These are phyloP conservation scores for Exophiala phaeomuriformis DNA, from an alignment of 2,329 filamentous ascomycete genomes.

Conservation along the genomic window DNA sequence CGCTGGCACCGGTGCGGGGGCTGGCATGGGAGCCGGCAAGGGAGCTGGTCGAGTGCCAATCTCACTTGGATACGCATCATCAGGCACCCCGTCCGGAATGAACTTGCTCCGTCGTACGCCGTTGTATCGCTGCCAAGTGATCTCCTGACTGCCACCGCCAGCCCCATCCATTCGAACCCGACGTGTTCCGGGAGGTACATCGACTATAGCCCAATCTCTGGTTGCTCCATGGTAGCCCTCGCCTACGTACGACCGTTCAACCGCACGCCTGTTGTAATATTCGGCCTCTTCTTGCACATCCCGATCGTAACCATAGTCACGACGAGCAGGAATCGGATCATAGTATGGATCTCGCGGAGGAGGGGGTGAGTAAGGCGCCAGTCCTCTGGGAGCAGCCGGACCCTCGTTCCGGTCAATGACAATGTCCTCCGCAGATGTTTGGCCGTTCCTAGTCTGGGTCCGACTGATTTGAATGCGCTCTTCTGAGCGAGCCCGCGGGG, in stretches of 20 bases:
- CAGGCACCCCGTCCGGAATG: slow-evolving; percentile 53
- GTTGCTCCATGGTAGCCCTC: slow-evolving; percentile 69
- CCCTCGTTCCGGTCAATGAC: slow-evolving; percentile 46
- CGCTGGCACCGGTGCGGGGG: slow-evolving; percentile 28
- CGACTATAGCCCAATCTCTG: slow-evolving; percentile 71
- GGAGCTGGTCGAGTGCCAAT: slow-evolving; percentile 38
- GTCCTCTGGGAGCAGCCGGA: slow-evolving; percentile 32
- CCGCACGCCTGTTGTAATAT: slow-evolving; percentile 59
- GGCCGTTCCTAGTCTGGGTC: slow-evolving; percentile 39
- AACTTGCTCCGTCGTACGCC: slow-evolving; percentile 69
- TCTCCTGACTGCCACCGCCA: slow-evolving; percentile 66
- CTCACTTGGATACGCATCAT: slow-evolving; percentile 50
- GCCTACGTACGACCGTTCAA: slow-evolving; percentile 61
- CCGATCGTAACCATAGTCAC: slow-evolving; percentile 40
- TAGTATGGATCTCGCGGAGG: slow-evolving; percentile 22
- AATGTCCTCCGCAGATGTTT: slow-evolving; percentile 58
- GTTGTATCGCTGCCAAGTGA: slow-evolving; percentile 72
- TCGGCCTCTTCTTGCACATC: slow-evolving; percentile 50
- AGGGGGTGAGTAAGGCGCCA: slow-evolving; percentile 33
- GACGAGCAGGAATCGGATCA: slow-evolving; percentile 29
- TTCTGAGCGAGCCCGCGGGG: slow-evolving; percentile 35
- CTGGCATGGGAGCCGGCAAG: slow-evolving; percentile 5
- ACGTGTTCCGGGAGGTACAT: slow-evolving; percentile 76
- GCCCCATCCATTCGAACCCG: slow-evolving; percentile 74
- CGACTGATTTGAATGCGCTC: slow-evolving; percentile 51